phyloP scores from a whole-genome alignment of 1,284 basidiomycete species.

The Cryptococcus amylolentus region DNA sequence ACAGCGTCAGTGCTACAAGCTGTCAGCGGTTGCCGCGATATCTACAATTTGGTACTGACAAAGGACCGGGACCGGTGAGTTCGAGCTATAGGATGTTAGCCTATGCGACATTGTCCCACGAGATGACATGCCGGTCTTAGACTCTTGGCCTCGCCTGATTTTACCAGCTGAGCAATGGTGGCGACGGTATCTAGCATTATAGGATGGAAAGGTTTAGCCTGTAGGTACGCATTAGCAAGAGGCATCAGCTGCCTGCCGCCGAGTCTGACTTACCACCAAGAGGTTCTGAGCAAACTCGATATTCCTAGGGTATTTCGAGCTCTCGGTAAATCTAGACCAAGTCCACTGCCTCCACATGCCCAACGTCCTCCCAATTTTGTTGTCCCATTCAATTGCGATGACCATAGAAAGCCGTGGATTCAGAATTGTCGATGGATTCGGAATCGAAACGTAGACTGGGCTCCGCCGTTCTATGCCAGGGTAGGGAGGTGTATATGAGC shows the following conservation, averaged over 20 bases:
- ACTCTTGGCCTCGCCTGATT: slow-evolving; percentile 2
- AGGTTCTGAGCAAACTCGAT: slow-evolving; percentile 33
- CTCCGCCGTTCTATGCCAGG: slow-evolving; percentile 2
- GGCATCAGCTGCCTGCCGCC: background rate
- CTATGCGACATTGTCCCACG: background rate
- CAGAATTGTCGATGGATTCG: slow-evolving; percentile 16
- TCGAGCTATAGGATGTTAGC: slow-evolving; percentile 15
- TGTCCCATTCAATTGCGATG: slow-evolving; percentile 33
- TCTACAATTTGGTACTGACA: slow-evolving; percentile 10
- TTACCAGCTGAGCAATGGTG: slow-evolving; percentile 17
- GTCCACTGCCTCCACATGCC: slow-evolving; percentile 16
- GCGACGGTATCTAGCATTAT: slow-evolving; percentile 34
- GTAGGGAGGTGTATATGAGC: slow-evolving; percentile 9
- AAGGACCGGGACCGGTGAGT: slow-evolving; percentile 32
- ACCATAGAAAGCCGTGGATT: slow-evolving; percentile 33
- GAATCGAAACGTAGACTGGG: background rate
- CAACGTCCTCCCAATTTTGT: slow-evolving; percentile 12
- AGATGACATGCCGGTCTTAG: slow-evolving; percentile 13
- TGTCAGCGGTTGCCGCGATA: background rate
- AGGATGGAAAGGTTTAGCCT: slow-evolving; percentile 33
- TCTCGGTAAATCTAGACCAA: slow-evolving; percentile 9
- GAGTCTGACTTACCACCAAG: slow-evolving; percentile 17
- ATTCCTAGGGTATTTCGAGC: slow-evolving; percentile 13
- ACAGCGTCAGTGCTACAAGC: slow-evolving; percentile 28
- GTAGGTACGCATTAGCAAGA: background rate